Base-by-base conservation (phyloP, 2,329 filamentous ascomycete species). In the Didymellaceae sp. region DNA sequence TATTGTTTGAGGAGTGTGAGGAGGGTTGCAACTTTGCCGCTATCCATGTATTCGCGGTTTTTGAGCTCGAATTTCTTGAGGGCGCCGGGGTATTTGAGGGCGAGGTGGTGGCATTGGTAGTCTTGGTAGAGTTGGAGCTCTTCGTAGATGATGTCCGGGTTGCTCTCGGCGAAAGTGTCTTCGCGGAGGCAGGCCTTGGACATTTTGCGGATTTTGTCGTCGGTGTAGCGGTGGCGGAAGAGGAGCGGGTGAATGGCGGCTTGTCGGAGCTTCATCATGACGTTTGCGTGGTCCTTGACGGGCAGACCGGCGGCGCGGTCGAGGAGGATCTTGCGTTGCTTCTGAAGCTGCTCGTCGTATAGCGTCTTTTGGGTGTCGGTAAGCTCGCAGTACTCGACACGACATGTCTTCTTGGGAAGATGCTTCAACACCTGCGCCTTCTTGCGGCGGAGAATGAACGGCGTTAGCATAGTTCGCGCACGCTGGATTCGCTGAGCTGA, bases 371-470 rank as follows among this genome's bases (percentile, higher is more conserved):
- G 94, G 0, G 80, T 78, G 2, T 82, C 77, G 22, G 88, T 89
- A 78, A 97, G 85, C 5, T 89, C 84, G 71, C 93, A 97, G 66
- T 88, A 88, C 54, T 92, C 86, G 1, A 97, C 86, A 3, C 85
- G 84, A 52, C 86, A 85, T 9, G 83, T 85, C 77, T 97, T 97
- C 42, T 81, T 79, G 0, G 94, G 92, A 57, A 99, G 81, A 66
- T 94, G 88, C 37, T 82, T 80, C 34, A 97, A 81, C 7, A 97
- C 92, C 66, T 97, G 91, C 39, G 90, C 85, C 77, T 99, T 99
- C 76, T 94, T 93, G 6, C 94, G 85, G 56, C 96, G 90, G 2
- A 99, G 78, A 45, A 99, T 94, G 68, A 99, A 99, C 0, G 94
- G 94, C 18, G 92, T 91, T 66, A 99, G 85, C 79, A 99, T 99